A percentile compares a stretch with the other conserved stretches of the same genome.
Conservation (phyloP, 805 yeast genomes). For the Candida golubevii region DNA sequence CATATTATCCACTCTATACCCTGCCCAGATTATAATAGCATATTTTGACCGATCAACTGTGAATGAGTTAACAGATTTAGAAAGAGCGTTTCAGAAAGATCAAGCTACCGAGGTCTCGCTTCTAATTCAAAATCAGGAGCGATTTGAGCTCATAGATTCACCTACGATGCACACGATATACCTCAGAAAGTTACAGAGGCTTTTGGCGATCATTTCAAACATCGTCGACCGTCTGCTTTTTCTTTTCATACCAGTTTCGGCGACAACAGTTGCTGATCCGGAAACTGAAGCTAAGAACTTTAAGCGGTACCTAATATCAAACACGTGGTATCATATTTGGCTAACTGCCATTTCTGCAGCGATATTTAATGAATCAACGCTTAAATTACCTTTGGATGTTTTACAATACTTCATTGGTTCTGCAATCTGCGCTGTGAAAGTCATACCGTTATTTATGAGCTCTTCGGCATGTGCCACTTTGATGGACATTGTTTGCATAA, state of each 20-base stretch:
- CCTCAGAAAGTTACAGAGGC: no score
- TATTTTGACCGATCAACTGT: neutral
- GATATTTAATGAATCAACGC: conserved; percentile 3
- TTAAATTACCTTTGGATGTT: neutral
- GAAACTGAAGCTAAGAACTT: neutral
- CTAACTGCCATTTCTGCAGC: neutral
- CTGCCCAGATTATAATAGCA: conserved; percentile 14
- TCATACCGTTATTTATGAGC: neutral
- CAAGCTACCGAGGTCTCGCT: neutral
- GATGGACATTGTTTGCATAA: conserved; percentile 17
- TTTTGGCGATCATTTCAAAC: neutral
- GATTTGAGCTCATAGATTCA: no score
- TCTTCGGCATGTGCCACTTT: neutral
- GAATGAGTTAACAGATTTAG: conserved; percentile 1
- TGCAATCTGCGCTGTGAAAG: neutral
- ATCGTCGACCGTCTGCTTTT: neutral
- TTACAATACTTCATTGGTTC: conserved; percentile 1
- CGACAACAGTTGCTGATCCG: neutral
- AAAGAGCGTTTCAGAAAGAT: conserved; percentile 1
- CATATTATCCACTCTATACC: conserved; percentile 19
- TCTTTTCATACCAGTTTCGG: neutral
- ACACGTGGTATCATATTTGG: conserved; percentile 13
- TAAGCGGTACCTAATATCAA: conserved; percentile 8
- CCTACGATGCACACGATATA: no score
- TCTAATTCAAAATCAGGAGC: no score